Base-by-base conservation (phyloP, 768 basidiomycete genomes). In the Calocybe gangraenosa region DNA sequence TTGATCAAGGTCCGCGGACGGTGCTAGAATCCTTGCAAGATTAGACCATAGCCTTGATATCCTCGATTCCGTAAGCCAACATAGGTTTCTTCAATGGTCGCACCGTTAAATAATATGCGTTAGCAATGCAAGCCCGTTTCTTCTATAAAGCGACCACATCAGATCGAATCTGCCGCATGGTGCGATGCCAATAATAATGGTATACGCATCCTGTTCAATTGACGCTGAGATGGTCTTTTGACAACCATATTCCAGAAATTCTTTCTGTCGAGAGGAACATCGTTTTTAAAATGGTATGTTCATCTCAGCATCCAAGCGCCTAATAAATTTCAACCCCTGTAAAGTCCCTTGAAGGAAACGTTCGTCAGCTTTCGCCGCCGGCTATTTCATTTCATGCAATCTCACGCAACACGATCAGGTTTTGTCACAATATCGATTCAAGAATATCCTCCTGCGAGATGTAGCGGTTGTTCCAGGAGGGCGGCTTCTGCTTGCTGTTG, bases 31-130 rank as follows among this genome's bases (percentile, higher is more conserved):
- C 1, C 48, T 55, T 2, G 36, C 49, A 10, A 35, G 48, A 15
- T 40, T 55, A 7, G 48, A 44, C 11, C 43, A 50, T 15, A 42
- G 41, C 10, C 41, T 55, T 2, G 49, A 54, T 19, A 25, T 54
- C 7, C n/a, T 54, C n/a, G 37, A 51, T 10, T 7, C n/a, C 28
- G 49, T 50, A 43, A 15, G 14, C 18, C 18, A 9, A 18, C n/a
- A 17, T 17, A 3, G 19, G 19, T 22, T 33, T 38, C 13, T n/a
- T n/a, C 14, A n/a, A 15, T 36, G 34, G 13, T 13, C n/a, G 2
- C 13, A 7, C 9, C 7, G 18, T 2, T 35, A 10, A 37, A 3
- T 17, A 38, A 3, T 40, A 7, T 10, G 14, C 2, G 10, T 21
- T 18, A 53, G 49, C 17, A 38, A 14, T 48, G 47, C 19, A 31